A percentile compares a stretch with the other conserved stretches of the same genome.
phyloP scores from a whole-genome alignment of 2,329 filamentous ascomycete species.

The Penicillium sclerotigenum region DNA sequence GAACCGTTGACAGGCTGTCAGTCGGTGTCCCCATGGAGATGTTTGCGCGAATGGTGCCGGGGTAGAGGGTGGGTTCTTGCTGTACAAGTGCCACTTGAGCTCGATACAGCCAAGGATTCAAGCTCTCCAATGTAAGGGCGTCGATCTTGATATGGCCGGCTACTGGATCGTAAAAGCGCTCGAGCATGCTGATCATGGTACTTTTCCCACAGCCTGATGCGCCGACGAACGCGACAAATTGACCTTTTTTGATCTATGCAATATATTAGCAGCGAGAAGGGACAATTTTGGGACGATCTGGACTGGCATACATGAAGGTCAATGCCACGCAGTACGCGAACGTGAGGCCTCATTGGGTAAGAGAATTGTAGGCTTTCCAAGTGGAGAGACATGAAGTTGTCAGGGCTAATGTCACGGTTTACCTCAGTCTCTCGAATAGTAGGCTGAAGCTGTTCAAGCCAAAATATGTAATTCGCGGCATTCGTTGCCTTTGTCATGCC shows the following conservation, averaged over 20 bases:
- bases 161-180: constrained; percentile 67
- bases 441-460: constrained; percentile 43
- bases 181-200: constrained; percentile 61
- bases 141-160: constrained; percentile 65
- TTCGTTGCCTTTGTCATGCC: constrained; percentile 48
- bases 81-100: constrained; percentile 66
- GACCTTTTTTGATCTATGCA: constrained; percentile 43
- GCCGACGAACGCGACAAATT: constrained; percentile 56
- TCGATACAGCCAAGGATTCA: constrained; percentile 63
- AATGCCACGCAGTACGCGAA: constrained; percentile 29
- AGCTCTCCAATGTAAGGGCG: constrained; percentile 55
- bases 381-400: constrained; percentile 34
- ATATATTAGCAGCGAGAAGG: background rate
- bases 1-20: constrained; percentile 38
- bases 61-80: constrained; percentile 71
- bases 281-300: background rate
- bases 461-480: constrained; percentile 50
- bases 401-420: constrained; percentile 33
- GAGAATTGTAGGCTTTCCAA: constrained; percentile 47
- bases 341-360: constrained; percentile 27
- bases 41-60: constrained; percentile 67
- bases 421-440: constrained; percentile 45
- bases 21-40: constrained; percentile 56
- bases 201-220: constrained; percentile 62
- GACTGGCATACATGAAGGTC: constrained; percentile 16